phyloP scores from a whole-genome alignment of 148 eudicot species.

The Amaranthus palmeri region DNA sequence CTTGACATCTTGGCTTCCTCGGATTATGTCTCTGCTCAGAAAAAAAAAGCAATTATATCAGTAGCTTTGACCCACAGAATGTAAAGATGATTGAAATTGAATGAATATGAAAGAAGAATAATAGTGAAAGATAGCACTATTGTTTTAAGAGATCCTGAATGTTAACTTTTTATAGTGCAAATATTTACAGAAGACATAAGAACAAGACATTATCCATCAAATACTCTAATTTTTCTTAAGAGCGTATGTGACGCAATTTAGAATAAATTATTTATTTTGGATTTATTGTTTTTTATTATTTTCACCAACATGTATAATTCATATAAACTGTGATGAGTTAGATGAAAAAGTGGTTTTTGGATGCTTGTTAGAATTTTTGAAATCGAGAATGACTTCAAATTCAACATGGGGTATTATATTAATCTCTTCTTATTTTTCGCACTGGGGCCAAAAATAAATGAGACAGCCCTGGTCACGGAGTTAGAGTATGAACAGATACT shows the following conservation, averaged over 20 bases:
- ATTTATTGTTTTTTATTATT: too few species aligned
- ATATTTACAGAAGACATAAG: background rate
- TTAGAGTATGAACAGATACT: too few species aligned
- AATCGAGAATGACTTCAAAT: too few species aligned
- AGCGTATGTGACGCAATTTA: background rate
- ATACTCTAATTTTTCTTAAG: background rate
- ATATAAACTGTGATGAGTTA: too few species aligned
- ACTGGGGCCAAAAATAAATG: too few species aligned
- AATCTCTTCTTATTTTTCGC: too few species aligned
- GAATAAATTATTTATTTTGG: too few species aligned
- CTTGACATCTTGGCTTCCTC: conserved; percentile 85
- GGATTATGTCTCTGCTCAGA: conserved; percentile 78
- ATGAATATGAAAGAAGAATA: background rate
- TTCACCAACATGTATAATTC: too few species aligned
- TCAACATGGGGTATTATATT: too few species aligned
- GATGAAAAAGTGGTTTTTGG: too few species aligned
- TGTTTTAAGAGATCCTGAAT: background rate
- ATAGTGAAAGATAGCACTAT: background rate
- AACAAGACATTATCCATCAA: background rate
- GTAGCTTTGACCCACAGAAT: background rate
- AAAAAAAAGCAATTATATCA: background rate
- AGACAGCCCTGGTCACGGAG: too few species aligned
- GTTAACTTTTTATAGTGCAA: background rate
- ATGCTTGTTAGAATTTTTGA: too few species aligned
- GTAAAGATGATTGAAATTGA: background rate